Conservation (phyloP, 2,329 filamentous ascomycete genomes). For the Seiridium unicorne region DNA sequence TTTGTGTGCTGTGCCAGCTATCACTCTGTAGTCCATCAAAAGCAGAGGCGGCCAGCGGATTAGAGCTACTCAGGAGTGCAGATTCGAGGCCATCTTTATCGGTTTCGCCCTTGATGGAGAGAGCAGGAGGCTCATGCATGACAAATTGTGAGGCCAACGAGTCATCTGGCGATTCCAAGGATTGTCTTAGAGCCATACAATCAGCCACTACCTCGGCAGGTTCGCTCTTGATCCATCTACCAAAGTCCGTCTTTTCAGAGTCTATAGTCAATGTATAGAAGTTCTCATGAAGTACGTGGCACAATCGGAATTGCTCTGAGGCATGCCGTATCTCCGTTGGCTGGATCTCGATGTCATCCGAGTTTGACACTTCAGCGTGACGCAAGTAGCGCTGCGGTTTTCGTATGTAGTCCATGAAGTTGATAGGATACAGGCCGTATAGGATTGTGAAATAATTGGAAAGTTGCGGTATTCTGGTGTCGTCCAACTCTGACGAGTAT, state of each 20-base stretch:
- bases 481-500: slow-evolving; percentile 61
- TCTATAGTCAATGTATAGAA: slow-evolving; percentile 79
- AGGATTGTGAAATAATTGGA: slow-evolving; percentile 77
- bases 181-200: slow-evolving; percentile 67
- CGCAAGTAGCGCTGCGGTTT: slow-evolving; percentile 79
- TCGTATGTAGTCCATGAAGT: slow-evolving; percentile 82
- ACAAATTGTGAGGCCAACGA: slow-evolving; percentile 16
- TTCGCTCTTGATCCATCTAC: slow-evolving; percentile 77
- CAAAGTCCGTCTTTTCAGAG: slow-evolving; percentile 73
- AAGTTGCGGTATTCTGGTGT: slow-evolving; percentile 63
- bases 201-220: slow-evolving; percentile 77
- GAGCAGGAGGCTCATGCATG: slow-evolving; percentile 16
- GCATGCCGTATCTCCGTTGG: slow-evolving; percentile 74
- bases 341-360: slow-evolving; percentile 75
- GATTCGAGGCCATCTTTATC: slow-evolving; percentile 33
- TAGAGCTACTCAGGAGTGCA: slow-evolving; percentile 39
- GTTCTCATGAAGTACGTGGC: slow-evolving; percentile 78
- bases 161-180: slow-evolving; percentile 19
- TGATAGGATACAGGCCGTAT: slow-evolving; percentile 81
- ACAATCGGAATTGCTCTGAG: slow-evolving; percentile 71
- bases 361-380: slow-evolving; percentile 66
- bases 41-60: slow-evolving; percentile 17
- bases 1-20: slow-evolving; percentile 53
- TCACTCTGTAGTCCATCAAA: slow-evolving; percentile 32
- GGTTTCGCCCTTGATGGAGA: slow-evolving; percentile 25